Percentiles rank a stretch among this genome's conserved stretches.
phyloP scores from a whole-genome alignment of 78 protist genomes.

The Tieghemostelium lacteum region DNA sequence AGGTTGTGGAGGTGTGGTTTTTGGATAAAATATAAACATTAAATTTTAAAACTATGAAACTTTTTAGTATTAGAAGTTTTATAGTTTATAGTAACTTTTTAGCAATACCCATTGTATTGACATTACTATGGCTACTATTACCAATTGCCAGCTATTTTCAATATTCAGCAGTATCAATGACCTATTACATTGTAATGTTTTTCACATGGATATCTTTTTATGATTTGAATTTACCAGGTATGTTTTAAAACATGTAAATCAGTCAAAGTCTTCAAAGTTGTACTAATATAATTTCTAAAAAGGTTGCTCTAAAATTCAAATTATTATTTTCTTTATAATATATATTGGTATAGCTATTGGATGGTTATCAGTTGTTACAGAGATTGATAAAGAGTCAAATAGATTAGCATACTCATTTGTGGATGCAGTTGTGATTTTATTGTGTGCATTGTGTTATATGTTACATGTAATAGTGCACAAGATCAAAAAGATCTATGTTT shows the following conservation, averaged over 20 bases:
- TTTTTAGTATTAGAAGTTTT: too few relatives aligned
- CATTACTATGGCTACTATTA: constrained; percentile 30
- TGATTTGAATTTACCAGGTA: constrained; percentile 69
- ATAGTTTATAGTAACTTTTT: constrained; percentile 43
- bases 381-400: constrained; percentile 16
- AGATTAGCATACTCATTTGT: constrained; percentile 48
- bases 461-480: constrained; percentile 28
- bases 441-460: constrained; percentile 19
- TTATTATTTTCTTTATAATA: constrained; percentile 1
- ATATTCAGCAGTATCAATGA: constrained; percentile 33
- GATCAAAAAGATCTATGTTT: constrained; percentile 13
- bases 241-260: not conserved
- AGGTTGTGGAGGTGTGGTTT: too few relatives aligned
- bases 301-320: constrained; percentile 57
- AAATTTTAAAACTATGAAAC: too few relatives aligned
- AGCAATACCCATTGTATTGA: constrained; percentile 13
- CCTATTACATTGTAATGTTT: constrained; percentile 40
- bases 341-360: constrained; percentile 47
- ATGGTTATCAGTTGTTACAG: constrained; percentile 26
- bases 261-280: too few relatives aligned
- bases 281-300: not conserved
- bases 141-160: constrained; percentile 11
- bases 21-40: too few relatives aligned
- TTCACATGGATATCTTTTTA: constrained; percentile 76
- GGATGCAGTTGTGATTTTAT: constrained; percentile 8